phyloP scores from a whole-genome alignment of 306 rosid species.

The Astragalus glycyphyllos region DNA sequence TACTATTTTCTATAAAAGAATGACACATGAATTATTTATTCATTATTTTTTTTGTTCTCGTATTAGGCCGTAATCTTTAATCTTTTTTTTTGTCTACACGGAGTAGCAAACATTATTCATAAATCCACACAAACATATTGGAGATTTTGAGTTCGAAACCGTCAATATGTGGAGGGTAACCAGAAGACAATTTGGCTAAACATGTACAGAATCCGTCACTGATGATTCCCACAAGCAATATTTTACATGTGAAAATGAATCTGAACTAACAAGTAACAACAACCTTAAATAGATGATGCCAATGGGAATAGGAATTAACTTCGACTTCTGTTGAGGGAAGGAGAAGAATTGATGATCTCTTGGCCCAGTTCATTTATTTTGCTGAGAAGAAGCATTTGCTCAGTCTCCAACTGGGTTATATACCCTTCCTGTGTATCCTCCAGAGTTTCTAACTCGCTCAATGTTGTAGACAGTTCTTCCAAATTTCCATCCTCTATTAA shows the following conservation, averaged over 20 bases:
- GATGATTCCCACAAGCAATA: slow-evolving; percentile 15
- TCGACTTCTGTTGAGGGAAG: slow-evolving; percentile 53
- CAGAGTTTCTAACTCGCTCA: slow-evolving; percentile 75
- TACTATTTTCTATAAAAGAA: too few species aligned
- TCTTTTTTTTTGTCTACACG: too few species aligned
- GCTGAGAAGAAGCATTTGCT: slow-evolving; percentile 82
- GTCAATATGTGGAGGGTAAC: slow-evolving; percentile 36
- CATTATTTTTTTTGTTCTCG: too few species aligned
- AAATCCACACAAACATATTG: too few species aligned
- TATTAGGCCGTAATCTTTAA: too few species aligned
- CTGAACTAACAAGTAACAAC: background rate
- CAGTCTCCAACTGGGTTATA: slow-evolving; percentile 80
- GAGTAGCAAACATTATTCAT: too few species aligned
- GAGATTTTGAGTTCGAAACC: background rate
- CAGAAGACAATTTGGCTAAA: slow-evolving; percentile 15
- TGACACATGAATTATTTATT: too few species aligned
- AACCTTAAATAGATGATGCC: background rate
- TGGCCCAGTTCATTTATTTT: slow-evolving; percentile 83
- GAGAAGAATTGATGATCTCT: slow-evolving; percentile 70
- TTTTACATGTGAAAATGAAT: slow-evolving; percentile 4
- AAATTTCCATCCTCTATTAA: slow-evolving; percentile 69
- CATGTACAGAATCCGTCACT: slow-evolving; percentile 8
- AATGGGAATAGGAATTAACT: slow-evolving; percentile 36
- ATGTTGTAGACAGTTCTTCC: slow-evolving; percentile 62
- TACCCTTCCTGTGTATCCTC: slow-evolving; percentile 82